phyloP scores from a whole-genome alignment of 257 asterid genomes.

The Solanum neorickii region DNA sequence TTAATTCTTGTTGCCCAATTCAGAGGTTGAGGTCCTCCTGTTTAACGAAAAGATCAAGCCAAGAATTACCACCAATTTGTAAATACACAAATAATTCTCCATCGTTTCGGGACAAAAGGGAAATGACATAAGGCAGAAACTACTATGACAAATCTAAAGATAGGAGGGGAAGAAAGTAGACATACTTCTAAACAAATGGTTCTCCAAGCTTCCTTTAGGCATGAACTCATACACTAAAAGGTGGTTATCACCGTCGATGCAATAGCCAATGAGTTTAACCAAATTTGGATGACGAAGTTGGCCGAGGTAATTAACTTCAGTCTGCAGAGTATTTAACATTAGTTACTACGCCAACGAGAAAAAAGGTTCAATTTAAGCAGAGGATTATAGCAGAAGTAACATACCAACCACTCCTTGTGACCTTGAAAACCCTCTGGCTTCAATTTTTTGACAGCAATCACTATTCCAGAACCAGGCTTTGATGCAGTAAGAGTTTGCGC shows the following conservation, averaged over 20 bases:
- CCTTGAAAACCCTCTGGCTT: slow-evolving; percentile 98
- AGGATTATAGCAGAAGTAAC: slow-evolving; percentile 1
- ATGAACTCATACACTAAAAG: slow-evolving; percentile 92
- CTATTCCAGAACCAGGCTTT: slow-evolving; percentile 81
- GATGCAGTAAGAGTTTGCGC: slow-evolving; percentile 58
- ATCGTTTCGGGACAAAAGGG: not conserved
- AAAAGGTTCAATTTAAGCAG: not conserved
- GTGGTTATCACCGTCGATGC: slow-evolving; percentile 79
- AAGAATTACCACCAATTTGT: not conserved
- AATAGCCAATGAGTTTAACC: slow-evolving; percentile 89
- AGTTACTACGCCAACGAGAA: not conserved
- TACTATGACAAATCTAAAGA: not conserved
- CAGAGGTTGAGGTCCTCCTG: slow-evolving; percentile 86
- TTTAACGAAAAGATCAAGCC: slow-evolving; percentile 6
- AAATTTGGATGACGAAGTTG: slow-evolving; percentile 87
- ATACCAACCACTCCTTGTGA: slow-evolving; percentile 98
- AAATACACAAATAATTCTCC: not conserved
- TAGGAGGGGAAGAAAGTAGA: not conserved
- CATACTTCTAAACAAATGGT: slow-evolving; percentile 87
- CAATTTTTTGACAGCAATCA: slow-evolving; percentile 87
- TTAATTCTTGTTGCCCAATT: slow-evolving; percentile 85
- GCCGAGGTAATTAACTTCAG: slow-evolving; percentile 89
- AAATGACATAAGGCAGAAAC: not conserved
- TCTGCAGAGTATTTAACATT: slow-evolving; percentile 35
- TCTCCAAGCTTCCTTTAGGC: slow-evolving; percentile 97